A percentile compares a stretch with the other conserved stretches of the same genome.
phyloP scores from a whole-genome alignment of 169 alveolate genomes.

The Plasmodium falciparum region DNA sequence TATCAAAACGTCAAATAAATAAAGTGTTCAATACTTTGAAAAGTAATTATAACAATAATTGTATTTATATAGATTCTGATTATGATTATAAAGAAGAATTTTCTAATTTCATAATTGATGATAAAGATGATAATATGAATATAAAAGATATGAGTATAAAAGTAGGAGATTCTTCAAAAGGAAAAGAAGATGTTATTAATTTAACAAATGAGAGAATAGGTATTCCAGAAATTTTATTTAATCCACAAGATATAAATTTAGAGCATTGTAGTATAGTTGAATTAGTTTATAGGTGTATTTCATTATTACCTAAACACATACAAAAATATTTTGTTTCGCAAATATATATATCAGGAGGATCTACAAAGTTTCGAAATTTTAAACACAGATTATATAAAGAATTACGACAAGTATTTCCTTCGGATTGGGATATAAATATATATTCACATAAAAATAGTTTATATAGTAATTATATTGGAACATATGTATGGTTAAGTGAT shows the following conservation, averaged over 20 bases:
- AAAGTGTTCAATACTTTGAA: slow-evolving; percentile 50
- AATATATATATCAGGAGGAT: slow-evolving; percentile 84
- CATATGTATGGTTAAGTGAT: slow-evolving; percentile 73
- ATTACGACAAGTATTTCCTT: slow-evolving; percentile 78
- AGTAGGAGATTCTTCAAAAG: slow-evolving; percentile 5
- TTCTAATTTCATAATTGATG: slow-evolving; percentile 22
- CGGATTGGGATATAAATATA: slow-evolving; percentile 76
- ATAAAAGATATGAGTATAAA: slow-evolving; percentile 11
- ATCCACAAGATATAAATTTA: slow-evolving; percentile 81
- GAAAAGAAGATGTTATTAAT: slow-evolving; percentile 60
- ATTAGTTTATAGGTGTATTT: slow-evolving; percentile 80
- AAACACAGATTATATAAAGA: slow-evolving; percentile 81
- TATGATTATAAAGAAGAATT: slow-evolving; percentile 55
- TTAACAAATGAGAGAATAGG: slow-evolving; percentile 81
- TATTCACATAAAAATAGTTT: slow-evolving; percentile 62
- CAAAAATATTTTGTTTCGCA: slow-evolving; percentile 80
- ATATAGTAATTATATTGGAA: slow-evolving; percentile 73
- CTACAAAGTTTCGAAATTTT: slow-evolving; percentile 80
- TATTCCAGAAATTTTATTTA: slow-evolving; percentile 83
- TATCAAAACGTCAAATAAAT: slow-evolving; percentile 42
- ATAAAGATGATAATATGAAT: slow-evolving; percentile 4
- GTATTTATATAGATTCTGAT: slow-evolving; percentile 40
- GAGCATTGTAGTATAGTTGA: slow-evolving; percentile 84
- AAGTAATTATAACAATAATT: slow-evolving; percentile 23
- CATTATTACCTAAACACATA: slow-evolving; percentile 79